Evolutionary conservation across 768 basidiomycete species (phyloP).

Genomic region (Leccinum pellstonianum): DNA sequence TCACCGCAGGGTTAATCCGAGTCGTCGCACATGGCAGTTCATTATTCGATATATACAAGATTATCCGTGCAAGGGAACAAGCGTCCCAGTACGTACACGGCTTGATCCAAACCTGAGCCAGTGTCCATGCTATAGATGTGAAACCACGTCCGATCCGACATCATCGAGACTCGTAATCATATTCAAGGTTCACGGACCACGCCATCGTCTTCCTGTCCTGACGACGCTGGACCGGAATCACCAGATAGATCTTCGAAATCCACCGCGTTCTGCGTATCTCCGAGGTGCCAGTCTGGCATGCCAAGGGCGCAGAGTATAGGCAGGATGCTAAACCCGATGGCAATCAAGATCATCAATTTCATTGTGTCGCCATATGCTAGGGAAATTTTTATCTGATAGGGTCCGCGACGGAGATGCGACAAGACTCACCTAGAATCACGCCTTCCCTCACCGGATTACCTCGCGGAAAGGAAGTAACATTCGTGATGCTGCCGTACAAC

Average conservation of each 20-base stretch:
- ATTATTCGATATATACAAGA: background rate
- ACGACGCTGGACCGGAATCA: conserved; percentile 5
- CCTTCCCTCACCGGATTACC: conserved; percentile 63
- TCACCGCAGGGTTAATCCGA: too few relatives aligned
- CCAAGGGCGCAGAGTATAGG: conserved; percentile 58
- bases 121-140: background rate
- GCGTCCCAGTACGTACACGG: background rate
- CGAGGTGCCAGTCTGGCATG: conserved; percentile 67
- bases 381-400: background rate
- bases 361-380: conserved; percentile 56
- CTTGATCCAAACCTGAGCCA: background rate
- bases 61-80: background rate
- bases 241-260: conserved; percentile 36
- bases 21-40: too few relatives aligned
- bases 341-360: conserved; percentile 54
- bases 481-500: conserved; percentile 56
- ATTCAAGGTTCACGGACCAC: background rate
- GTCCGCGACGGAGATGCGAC: background rate
- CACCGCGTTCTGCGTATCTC: conserved; percentile 69
- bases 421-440: conserved; percentile 49
- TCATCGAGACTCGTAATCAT: background rate
- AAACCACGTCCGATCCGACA: background rate
- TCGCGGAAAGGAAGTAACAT: conserved; percentile 46
- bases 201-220: background rate
- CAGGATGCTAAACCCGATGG: conserved; percentile 51